A percentile compares a stretch with the other conserved stretches of the same genome.
phyloP scores from a whole-genome alignment of 2,329 filamentous ascomycete species.

The Ceratocystis huliohia region DNA sequence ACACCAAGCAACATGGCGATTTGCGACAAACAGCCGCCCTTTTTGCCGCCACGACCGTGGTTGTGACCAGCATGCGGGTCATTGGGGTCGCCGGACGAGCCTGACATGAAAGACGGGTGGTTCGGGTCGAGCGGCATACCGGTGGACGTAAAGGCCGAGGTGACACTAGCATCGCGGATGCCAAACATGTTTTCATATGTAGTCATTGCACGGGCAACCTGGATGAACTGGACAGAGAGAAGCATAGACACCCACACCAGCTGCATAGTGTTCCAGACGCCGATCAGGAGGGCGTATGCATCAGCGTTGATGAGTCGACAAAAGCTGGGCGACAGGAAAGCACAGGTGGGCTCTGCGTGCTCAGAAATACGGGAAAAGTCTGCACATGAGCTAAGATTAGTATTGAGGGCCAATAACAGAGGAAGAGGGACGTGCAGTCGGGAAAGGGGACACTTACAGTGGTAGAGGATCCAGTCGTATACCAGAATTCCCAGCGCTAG shows the following conservation, averaged over 20 bases:
- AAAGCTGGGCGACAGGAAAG: conserved; percentile 58
- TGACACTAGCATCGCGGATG: conserved; percentile 51
- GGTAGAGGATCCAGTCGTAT: conserved; percentile 59
- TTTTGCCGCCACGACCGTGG: conserved; percentile 34
- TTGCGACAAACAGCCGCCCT: conserved; percentile 56
- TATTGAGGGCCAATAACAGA: neutral
- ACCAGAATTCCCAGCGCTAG: conserved; percentile 62
- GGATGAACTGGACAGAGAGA: conserved; percentile 81
- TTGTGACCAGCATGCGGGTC: conserved; percentile 33
- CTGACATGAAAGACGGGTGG: conserved; percentile 45
- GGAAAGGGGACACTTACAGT: conserved; percentile 41
- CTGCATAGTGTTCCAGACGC: conserved; percentile 70
- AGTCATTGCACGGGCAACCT: conserved; percentile 83
- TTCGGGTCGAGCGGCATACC: conserved; percentile 56
- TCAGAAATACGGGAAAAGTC: conserved; percentile 50
- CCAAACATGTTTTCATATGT: conserved; percentile 95
- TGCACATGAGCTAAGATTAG: conserved; percentile 29
- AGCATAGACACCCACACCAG: conserved; percentile 97
- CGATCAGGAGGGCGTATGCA: conserved; percentile 68
- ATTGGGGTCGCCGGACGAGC: conserved; percentile 35
- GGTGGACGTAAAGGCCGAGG: conserved; percentile 66
- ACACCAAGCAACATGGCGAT: conserved; percentile 80
- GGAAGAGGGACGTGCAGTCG: neutral
- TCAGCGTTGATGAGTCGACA: conserved; percentile 71
- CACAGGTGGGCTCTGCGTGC: conserved; percentile 48